Conservation (phyloP, 805 yeast genomes). For the Teunomyces aglyptinius region DNA sequence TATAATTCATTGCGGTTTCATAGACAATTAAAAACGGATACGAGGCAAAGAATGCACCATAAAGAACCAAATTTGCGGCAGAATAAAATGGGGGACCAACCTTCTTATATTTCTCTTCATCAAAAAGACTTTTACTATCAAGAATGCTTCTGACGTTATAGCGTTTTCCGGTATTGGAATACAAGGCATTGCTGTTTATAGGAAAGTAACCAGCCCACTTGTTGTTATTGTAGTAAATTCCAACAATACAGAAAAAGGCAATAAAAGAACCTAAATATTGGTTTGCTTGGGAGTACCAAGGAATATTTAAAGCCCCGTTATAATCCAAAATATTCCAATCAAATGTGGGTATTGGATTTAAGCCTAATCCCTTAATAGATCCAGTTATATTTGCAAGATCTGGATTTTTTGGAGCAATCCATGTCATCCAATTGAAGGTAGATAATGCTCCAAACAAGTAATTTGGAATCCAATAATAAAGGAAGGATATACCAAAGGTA, state of each 20-base stretch:
- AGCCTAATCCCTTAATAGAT: slow-evolving; percentile 29
- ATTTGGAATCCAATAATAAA: slow-evolving; percentile 43
- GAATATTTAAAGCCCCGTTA: slow-evolving; percentile 16
- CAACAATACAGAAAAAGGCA: slow-evolving; percentile 23
- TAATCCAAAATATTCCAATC: slow-evolving; percentile 25
- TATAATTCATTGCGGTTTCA: slow-evolving; percentile 14
- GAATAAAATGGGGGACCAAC: slow-evolving; percentile 22
- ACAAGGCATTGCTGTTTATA: slow-evolving; percentile 19
- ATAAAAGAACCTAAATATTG: slow-evolving; percentile 23
- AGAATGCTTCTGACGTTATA: slow-evolving; percentile 17
- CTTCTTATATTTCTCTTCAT: slow-evolving; percentile 15
- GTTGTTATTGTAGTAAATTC: slow-evolving; percentile 27
- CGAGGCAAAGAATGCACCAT: slow-evolving; percentile 24
- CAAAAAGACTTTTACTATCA: slow-evolving; percentile 9
- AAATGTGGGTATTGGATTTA: slow-evolving; percentile 30
- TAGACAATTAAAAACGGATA: slow-evolving; percentile 25
- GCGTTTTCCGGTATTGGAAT: slow-evolving; percentile 21
- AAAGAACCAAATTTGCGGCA: slow-evolving; percentile 19
- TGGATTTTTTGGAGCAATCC: slow-evolving; percentile 53
- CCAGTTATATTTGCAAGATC: slow-evolving; percentile 51
- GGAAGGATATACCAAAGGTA: slow-evolving; percentile 16
- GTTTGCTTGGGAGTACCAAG: slow-evolving; percentile 23
- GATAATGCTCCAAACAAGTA: slow-evolving; percentile 43
- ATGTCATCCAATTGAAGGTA: slow-evolving; percentile 53
- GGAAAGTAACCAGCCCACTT: slow-evolving; percentile 31